Evolutionary conservation across 495 filamentous ascomycete species (phyloP).

Genomic region (Platismatia glauca): DNA sequence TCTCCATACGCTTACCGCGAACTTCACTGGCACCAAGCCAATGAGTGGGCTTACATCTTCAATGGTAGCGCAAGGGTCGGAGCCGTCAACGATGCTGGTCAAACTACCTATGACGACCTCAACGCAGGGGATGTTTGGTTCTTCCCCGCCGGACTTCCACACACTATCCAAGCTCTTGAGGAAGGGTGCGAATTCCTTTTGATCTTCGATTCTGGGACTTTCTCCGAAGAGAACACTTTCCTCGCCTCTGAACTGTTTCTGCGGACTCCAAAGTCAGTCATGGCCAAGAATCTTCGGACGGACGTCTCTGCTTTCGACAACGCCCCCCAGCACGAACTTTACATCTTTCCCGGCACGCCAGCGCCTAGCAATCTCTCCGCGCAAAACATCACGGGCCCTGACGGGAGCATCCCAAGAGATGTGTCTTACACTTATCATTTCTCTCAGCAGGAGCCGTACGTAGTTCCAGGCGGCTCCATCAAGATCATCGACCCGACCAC

Average conservation of each 20-base stretch:
- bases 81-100: slow-evolving; percentile 53
- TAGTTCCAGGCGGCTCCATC: slow-evolving; percentile 53
- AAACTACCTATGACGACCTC: slow-evolving; percentile 58
- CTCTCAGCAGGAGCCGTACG: slow-evolving; percentile 50
- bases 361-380: slow-evolving; percentile 50
- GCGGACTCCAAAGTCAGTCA: slow-evolving; percentile 49
- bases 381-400: slow-evolving; percentile 53
- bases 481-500: slow-evolving; percentile 57
- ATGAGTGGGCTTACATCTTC: slow-evolving; percentile 57
- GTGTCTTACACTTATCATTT: slow-evolving; percentile 58
- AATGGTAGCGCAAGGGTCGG: slow-evolving; percentile 55
- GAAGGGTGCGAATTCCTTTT: slow-evolving; percentile 60
- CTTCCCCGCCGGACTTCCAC: slow-evolving; percentile 58
- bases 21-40: slow-evolving; percentile 64
- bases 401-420: slow-evolving; percentile 44
- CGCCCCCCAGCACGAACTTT: slow-evolving; percentile 51
- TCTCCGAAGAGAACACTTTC: slow-evolving; percentile 62
- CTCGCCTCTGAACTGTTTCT: slow-evolving; percentile 56
- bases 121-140: slow-evolving; percentile 63
- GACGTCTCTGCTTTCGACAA: slow-evolving; percentile 47
- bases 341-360: slow-evolving; percentile 60
- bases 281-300: slow-evolving; percentile 54
- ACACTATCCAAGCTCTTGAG: slow-evolving; percentile 57
- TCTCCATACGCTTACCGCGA: slow-evolving; percentile 58
- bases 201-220: slow-evolving; percentile 60